These are phyloP conservation scores for Gastrolobium villosum DNA, from an alignment of 306 rosid species.

Conservation along the genomic window DNA sequence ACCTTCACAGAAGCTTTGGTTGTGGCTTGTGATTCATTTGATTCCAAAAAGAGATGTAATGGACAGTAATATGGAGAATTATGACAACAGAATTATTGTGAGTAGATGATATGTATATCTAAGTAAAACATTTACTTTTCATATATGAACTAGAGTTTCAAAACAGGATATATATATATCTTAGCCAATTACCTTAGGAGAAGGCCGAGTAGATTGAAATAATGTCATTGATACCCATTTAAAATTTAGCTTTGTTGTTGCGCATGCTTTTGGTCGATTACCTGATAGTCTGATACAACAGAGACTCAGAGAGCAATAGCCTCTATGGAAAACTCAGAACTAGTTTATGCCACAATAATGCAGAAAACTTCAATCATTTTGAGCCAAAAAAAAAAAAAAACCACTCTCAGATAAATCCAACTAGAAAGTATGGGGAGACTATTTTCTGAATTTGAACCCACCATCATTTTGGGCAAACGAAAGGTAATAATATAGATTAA, in stretches of 20 bases:
- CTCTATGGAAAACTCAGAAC: conserved; percentile 5
- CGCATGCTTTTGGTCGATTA: conserved; percentile 15
- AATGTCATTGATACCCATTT: neutral
- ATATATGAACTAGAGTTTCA: neutral
- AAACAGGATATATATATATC: neutral
- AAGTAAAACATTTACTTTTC: neutral
- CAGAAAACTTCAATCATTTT: neutral
- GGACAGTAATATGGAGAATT: neutral
- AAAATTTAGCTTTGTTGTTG: neutral
- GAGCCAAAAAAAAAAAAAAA: no score
- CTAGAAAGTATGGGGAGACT: no score
- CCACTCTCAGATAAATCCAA: no score
- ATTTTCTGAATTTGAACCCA: no score
- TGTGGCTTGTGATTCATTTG: neutral
- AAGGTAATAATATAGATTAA: neutral
- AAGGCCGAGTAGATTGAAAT: neutral
- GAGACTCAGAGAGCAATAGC: neutral
- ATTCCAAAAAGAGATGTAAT: neutral
- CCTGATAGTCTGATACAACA: neutral
- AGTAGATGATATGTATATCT: neutral
- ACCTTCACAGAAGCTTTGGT: neutral
- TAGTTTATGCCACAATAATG: conserved; percentile 5
- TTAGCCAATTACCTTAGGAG: neutral
- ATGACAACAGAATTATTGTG: neutral
- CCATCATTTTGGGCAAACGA: neutral